phyloP scores from a whole-genome alignment of 73 alveolate genomes.

The Tetrahymena malaccensis region DNA sequence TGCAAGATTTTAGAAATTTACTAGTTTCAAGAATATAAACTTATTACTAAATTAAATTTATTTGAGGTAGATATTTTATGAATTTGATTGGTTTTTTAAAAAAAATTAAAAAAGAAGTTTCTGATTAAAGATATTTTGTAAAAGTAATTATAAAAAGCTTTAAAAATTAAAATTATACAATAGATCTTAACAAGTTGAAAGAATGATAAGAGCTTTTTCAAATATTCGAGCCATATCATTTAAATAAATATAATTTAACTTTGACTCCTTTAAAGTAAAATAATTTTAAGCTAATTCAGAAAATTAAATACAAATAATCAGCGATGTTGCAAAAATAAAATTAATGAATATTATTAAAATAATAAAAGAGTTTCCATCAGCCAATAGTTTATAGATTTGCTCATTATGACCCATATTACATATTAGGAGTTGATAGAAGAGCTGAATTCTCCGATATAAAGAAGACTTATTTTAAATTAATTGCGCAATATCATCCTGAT shows the following conservation, averaged over 20 bases:
- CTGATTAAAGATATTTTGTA: background rate
- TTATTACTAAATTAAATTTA: background rate
- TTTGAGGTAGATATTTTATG: background rate
- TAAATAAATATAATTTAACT: no score
- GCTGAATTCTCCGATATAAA: background rate
- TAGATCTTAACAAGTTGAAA: background rate
- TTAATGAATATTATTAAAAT: background rate
- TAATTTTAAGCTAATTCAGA: background rate
- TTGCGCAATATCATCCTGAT: conserved; percentile 15
- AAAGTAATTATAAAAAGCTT: background rate
- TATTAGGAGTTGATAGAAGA: conserved; percentile 4
- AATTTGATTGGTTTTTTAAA: background rate
- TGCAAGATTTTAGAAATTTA: background rate
- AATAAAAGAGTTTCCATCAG: background rate
- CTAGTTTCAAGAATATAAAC: background rate
- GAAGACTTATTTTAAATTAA: conserved; percentile 1
- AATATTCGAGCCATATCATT: background rate
- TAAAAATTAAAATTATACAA: no score
- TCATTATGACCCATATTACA: conserved; percentile 5
- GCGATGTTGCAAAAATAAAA: background rate
- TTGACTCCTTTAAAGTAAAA: background rate
- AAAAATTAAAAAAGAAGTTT: background rate
- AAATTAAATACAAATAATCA: background rate
- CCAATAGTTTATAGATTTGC: background rate
- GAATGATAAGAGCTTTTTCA: background rate